Evolutionary conservation across 2,329 filamentous ascomycete species (phyloP).

Genomic region (Beauveria sp.): DNA sequence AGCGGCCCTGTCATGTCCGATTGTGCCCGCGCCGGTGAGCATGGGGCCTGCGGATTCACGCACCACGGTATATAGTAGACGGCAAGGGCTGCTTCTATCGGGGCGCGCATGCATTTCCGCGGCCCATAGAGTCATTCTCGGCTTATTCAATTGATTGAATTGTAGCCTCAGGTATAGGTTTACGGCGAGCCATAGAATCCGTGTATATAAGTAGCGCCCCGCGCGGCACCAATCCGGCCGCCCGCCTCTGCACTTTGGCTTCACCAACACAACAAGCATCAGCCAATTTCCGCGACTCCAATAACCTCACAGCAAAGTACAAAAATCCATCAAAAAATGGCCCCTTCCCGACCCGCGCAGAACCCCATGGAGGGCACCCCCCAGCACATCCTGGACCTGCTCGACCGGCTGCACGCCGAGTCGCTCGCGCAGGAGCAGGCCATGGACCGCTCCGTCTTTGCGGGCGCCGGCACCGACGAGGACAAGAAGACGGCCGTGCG

Average conservation of each 20-base stretch:
- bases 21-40: neutral
- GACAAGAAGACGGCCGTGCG: slow-evolving; percentile 25
- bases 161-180: neutral
- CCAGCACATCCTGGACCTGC: slow-evolving; percentile 12
- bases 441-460: slow-evolving; percentile 10
- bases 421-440: slow-evolving; percentile 13
- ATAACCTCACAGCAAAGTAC: neutral
- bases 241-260: neutral
- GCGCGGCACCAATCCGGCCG: neutral
- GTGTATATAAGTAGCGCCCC: neutral
- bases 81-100: neutral
- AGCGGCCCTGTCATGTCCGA: neutral
- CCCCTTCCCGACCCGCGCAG: neutral
- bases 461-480: slow-evolving; percentile 18
- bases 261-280: neutral
- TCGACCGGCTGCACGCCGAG: slow-evolving; percentile 14
- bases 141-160: neutral
- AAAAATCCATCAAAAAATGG: neutral
- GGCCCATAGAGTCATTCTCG: neutral
- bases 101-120: neutral
- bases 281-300: neutral
- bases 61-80: neutral
- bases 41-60: neutral
- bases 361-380: slow-evolving; percentile 13
- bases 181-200: no score